A percentile compares a stretch with the other conserved stretches of the same genome.
Conservation (phyloP, 164 flowering plant genomes). For the Vitis riparia region DNA sequence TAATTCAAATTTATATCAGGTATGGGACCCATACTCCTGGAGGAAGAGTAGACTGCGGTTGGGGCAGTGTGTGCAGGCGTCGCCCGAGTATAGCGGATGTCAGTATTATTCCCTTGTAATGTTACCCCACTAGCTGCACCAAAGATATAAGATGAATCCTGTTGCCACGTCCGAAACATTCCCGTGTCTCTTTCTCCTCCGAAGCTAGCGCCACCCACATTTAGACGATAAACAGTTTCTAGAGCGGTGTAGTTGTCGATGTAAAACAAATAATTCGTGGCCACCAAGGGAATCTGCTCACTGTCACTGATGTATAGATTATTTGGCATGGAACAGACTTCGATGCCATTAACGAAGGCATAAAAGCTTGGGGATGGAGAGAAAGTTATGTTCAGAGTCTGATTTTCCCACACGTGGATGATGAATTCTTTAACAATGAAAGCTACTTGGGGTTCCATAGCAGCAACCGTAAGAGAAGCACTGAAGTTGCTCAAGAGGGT, state of each 20-base stretch:
- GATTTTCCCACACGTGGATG: not conserved
- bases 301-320: slow-evolving; percentile 3
- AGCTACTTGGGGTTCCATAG: too few species aligned
- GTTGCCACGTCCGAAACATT: slow-evolving; percentile 18
- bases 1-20: not conserved
- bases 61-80: slow-evolving; percentile 20
- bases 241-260: slow-evolving; percentile 10
- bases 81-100: not conserved
- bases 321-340: slow-evolving; percentile 12
- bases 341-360: slow-evolving; percentile 24
- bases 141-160: not conserved
- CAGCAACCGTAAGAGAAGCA: not conserved
- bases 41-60: slow-evolving; percentile 8
- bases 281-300: too few species aligned
- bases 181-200: slow-evolving; percentile 15
- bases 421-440: slow-evolving; percentile 17
- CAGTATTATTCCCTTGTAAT: not conserved
- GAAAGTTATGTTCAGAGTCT: not conserved
- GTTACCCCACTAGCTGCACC: not conserved
- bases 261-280: not conserved
- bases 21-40: slow-evolving; percentile 6
- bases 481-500: slow-evolving; percentile 23
- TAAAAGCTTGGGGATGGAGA: not conserved
- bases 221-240: slow-evolving; percentile 20
- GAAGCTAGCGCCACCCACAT: slow-evolving; percentile 9